Evolutionary conservation across 176 grass and related monocot species (phyloP).

Genomic region (Elymus sibiricus): DNA sequence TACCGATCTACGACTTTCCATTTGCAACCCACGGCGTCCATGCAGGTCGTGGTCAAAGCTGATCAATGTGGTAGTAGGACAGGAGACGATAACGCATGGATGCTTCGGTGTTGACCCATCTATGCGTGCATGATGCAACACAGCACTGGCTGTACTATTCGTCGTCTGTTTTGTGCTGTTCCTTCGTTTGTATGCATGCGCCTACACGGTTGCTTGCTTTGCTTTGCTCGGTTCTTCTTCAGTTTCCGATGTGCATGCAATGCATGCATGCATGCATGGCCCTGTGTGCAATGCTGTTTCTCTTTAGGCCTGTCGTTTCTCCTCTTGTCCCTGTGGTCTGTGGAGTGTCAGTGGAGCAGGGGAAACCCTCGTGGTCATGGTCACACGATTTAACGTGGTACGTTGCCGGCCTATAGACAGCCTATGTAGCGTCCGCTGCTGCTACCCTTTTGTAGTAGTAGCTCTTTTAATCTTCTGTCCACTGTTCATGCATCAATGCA

Average conservation of each 20-base stretch:
- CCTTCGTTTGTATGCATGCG: background rate
- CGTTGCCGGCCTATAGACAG: background rate
- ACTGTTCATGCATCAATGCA: background rate
- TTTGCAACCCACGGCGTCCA: background rate
- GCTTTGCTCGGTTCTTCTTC: background rate
- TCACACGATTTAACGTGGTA: slow-evolving; percentile 41
- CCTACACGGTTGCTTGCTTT: background rate
- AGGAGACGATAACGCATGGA: background rate
- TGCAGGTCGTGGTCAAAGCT: slow-evolving; percentile 6
- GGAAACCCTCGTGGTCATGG: slow-evolving; percentile 25
- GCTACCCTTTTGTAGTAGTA: slow-evolving; percentile 49
- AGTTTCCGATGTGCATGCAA: background rate
- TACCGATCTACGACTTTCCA: background rate
- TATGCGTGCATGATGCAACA: slow-evolving; percentile 2
- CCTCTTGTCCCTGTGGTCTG: background rate
- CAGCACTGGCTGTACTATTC: background rate
- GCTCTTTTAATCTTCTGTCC: slow-evolving; percentile 34
- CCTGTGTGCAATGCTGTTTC: background rate
- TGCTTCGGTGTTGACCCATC: background rate
- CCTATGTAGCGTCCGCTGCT: slow-evolving; percentile 22
- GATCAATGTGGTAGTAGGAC: background rate
- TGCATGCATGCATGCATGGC: background rate
- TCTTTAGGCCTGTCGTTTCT: slow-evolving; percentile 10
- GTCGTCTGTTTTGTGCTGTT: background rate
- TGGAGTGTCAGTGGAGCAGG: background rate